Evolutionary conservation across 108 stramenopile genomes (phyloP), one percentile per base, ranked within the genome.

Genomic region (Parietichytrium sp.): DNA sequence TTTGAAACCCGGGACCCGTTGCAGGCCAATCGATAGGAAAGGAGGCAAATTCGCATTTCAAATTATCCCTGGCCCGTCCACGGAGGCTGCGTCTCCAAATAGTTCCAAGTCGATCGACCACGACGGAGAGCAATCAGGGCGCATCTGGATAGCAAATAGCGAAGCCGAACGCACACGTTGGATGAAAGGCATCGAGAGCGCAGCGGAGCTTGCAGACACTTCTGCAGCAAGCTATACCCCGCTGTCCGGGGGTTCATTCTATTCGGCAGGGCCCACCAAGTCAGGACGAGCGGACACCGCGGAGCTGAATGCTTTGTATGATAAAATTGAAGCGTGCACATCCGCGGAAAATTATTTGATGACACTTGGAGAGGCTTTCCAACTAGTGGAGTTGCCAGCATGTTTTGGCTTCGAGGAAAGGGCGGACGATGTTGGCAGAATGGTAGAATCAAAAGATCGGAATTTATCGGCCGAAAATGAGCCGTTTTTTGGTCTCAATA

Each of bases 141-240:
- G 61, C 1, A 25, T 72, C 0, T 72, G 61, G 61, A 42, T 42
- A 8, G 61, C 25, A 6, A 72, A 42, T 27, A 45, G 38, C 0
- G 61, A 72, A 27, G 61, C 36, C 42, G 61, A 72, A 38, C 61
- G 61, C 42, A 25, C 45, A n/a, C 61, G 61, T 25, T 72, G 61
- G 61, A 72, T 72, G 61, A 16, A 42, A 16, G 61, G 36, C 15
- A 72, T 72, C 42, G 61, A 72, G 45, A 42, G 45, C 42, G 61
- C 61, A 16, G 61, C 61, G 10, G 42, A 25, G 6, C 61, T 72
- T 27, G 61, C 36, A 25, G n/a, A n/a, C n/a, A n/a, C n/a, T n/a
- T n/a, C n/a, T n/a, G n/a, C n/a, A n/a, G n/a, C n/a, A n/a, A n/a
- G n/a, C n/a, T n/a, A n/a, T n/a, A 6, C 61, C 10, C 61, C 38